Percentiles rank a stretch among this genome's conserved stretches.
Conservation (phyloP, 2,329 filamentous ascomycete species). For the Albifimbria verrucaria region DNA sequence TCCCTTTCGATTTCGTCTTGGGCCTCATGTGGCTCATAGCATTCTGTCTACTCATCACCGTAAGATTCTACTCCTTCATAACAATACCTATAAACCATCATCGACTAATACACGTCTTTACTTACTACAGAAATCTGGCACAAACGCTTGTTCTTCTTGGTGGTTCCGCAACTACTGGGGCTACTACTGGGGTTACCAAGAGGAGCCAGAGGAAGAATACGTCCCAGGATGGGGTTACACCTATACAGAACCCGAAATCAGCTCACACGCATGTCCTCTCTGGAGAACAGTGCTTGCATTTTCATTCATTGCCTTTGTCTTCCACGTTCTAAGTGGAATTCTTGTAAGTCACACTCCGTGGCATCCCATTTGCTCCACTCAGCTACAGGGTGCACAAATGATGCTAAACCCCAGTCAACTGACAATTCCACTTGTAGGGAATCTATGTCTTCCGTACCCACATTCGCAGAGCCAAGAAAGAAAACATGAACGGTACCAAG, state of each 20-base stretch:
- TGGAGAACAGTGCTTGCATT: constrained; percentile 1
- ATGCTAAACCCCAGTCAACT: not conserved
- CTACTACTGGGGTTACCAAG: not conserved
- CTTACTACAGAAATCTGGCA: not conserved
- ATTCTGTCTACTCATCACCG: constrained; percentile 12
- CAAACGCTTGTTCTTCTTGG: not conserved
- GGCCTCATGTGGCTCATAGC: constrained; percentile 18
- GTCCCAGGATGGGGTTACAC: too few species aligned
- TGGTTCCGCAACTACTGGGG: constrained; percentile 1
- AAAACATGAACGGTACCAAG: not conserved
- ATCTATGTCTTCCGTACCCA: not conserved
- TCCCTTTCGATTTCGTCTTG: constrained; percentile 16
- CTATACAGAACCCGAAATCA: not conserved
- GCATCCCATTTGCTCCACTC: not conserved
- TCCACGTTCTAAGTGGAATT: not conserved
- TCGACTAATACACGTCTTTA: not conserved
- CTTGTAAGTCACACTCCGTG: not conserved
- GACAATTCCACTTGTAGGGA: not conserved
- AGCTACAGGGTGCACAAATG: too few species aligned
- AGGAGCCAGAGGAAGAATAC: not conserved
- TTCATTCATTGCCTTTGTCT: not conserved
- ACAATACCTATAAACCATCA: not conserved
- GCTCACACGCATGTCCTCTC: not conserved
- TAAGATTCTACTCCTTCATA: constrained; percentile 3
- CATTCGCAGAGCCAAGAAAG: not conserved